Conservation (phyloP, 2,329 filamentous ascomycete genomes). For the Incumbomyces delicatus region DNA sequence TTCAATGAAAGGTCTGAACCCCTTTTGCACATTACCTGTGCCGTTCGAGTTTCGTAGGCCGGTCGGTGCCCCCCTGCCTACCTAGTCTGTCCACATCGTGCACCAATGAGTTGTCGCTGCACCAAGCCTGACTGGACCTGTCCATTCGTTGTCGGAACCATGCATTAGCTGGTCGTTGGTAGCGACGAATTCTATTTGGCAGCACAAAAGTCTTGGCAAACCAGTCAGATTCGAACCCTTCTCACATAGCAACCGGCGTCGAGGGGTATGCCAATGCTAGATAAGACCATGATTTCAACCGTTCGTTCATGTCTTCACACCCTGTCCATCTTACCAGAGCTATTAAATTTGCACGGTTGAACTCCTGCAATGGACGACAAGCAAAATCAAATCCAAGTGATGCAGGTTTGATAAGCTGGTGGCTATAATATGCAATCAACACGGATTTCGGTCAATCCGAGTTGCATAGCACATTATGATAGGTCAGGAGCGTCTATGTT, state of each 20-base stretch:
- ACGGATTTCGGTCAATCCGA: too few species aligned
- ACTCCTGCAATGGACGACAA: too few species aligned
- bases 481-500: too few species aligned
- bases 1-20: constrained; percentile 51
- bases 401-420: too few species aligned
- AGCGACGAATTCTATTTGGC: constrained; percentile 45
- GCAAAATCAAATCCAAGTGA: too few species aligned
- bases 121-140: constrained; percentile 49
- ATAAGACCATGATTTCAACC: constrained; percentile 52
- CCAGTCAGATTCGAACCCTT: constrained; percentile 65
- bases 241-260: constrained; percentile 59
- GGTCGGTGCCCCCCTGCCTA: constrained; percentile 60
- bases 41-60: constrained; percentile 52
- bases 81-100: constrained; percentile 55
- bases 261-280: constrained; percentile 23
- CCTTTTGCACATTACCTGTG: constrained; percentile 62
- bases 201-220: constrained; percentile 57
- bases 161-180: constrained; percentile 48
- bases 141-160: constrained; percentile 53
- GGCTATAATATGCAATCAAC: too few species aligned
- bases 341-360: too few species aligned
- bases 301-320: too few species aligned
- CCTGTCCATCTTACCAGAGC: too few species aligned
- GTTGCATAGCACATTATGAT: too few species aligned
- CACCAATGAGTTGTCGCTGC: constrained; percentile 55